These are phyloP conservation scores for Cercophora scortea DNA, from an alignment of 495 filamentous ascomycete genomes.

Conservation along the genomic window DNA sequence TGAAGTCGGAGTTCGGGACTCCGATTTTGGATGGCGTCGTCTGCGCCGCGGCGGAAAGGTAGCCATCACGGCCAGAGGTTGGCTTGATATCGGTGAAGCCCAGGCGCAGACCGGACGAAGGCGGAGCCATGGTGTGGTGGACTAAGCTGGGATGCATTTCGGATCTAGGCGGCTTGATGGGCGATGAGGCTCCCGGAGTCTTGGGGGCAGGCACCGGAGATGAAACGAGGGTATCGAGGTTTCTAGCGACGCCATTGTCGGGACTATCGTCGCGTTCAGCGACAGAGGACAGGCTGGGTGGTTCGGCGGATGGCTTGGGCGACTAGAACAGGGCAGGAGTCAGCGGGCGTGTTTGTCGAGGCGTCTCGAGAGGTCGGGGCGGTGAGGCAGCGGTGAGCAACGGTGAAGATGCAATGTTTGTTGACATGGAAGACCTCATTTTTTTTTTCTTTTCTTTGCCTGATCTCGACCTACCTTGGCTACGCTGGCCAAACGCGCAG, in stretches of 20 bases:
- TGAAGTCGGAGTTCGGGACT: slow-evolving; percentile 54
- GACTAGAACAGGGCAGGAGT: slow-evolving; percentile 12
- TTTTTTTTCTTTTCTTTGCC: not conserved
- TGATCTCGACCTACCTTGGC: slow-evolving; percentile 29
- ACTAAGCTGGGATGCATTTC: slow-evolving; percentile 77
- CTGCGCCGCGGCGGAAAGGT: slow-evolving; percentile 19
- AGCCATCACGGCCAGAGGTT: slow-evolving; percentile 22
- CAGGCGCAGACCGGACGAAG: slow-evolving; percentile 57
- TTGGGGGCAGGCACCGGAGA: slow-evolving; percentile 36
- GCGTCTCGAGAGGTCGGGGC: not conserved
- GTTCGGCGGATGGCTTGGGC: slow-evolving; percentile 6
- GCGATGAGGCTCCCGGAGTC: slow-evolving; percentile 32
- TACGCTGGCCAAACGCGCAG: slow-evolving; percentile 39
- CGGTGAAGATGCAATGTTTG: not conserved
- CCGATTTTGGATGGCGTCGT: slow-evolving; percentile 43
- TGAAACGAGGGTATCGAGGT: slow-evolving; percentile 28
- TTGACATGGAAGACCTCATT: not conserved
- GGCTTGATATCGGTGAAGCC: slow-evolving; percentile 58
- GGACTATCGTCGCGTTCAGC: slow-evolving; percentile 32
- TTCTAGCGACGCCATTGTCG: slow-evolving; percentile 9
- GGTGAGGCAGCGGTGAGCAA: not conserved
- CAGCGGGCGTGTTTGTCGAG: not conserved
- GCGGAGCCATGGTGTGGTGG: slow-evolving; percentile 60
- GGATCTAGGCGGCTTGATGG: slow-evolving; percentile 49
- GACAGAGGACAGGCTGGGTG: slow-evolving; percentile 33